Evolutionary conservation across 1,284 basidiomycete genomes (phyloP), one percentile per base, ranked within the genome.

Genomic region (Farysia itapuensis): DNA sequence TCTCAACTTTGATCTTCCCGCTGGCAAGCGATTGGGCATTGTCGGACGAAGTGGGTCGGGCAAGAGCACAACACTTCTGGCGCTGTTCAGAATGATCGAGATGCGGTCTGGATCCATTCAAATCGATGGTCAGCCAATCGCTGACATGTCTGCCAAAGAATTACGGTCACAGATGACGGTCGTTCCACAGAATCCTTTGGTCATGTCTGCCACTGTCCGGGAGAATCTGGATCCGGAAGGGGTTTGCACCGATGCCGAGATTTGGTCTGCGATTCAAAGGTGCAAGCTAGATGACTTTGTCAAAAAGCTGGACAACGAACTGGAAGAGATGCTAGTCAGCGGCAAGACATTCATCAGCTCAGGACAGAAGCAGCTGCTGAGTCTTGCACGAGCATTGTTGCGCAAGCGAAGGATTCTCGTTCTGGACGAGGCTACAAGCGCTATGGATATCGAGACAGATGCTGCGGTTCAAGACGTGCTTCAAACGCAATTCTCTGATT

Each of bases 401-500:
- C 70, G 81, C 46, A 64, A 77, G 43, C 79, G 79, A 45, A 82
- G 80, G 65, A 78, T 84, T 20, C 65, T 83, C 14, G 78, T 84
- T 4, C 73, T 83, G 34, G 82, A 84, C 64, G 83, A 83, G 60
- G 69, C 70, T 5, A 66, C 61, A 8, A 54, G 52, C 9, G 54
- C 58, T 1, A 61, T 70, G 50, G 67, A 67, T 25, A 22, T 44
- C 11, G 48, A 49, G 28, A 54, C 57, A 18, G 47, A 65, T 40
- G 53, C 44, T n/a, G 37, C 56, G 70, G 89, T 90, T 50, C 87
- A 86, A 59, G 86, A 85, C 84, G 67, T 67, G 82, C 45, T 66
- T n/a, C 36, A 32, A 35, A 59, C 31, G 3, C 49, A 60, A 28
- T 64, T 67, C 28, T 16, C 81, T 11, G 37, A 35, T 32, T 52